These are phyloP conservation scores for Cardamine resedifolia DNA, from an alignment of 345 rosid genomes.

Conservation along the genomic window DNA sequence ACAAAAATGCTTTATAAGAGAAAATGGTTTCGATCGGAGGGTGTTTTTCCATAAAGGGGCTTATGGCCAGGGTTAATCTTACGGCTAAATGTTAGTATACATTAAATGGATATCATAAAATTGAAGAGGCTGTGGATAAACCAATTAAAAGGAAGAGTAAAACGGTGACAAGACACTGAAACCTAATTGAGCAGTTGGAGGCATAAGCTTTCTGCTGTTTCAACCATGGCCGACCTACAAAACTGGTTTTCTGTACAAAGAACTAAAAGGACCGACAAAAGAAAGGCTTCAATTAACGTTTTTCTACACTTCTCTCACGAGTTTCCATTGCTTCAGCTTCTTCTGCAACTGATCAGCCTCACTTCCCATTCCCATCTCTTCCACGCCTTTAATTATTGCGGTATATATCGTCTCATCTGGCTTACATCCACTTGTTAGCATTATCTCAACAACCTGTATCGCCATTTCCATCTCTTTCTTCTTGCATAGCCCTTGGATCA, in stretches of 20 bases:
- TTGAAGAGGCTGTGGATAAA: neutral
- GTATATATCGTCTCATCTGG: slow-evolving; percentile 53
- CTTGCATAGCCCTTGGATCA: slow-evolving; percentile 61
- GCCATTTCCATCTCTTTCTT: slow-evolving; percentile 62
- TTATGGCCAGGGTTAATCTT: neutral
- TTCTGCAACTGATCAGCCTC: slow-evolving; percentile 58
- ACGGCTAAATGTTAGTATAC: neutral
- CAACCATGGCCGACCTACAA: slow-evolving; percentile 7
- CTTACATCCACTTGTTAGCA: slow-evolving; percentile 53
- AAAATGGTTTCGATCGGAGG: neutral
- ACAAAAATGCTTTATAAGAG: neutral
- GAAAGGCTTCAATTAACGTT: neutral
- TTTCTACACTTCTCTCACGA: slow-evolving; percentile 33
- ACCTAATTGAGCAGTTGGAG: neutral
- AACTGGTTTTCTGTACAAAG: slow-evolving; percentile 29
- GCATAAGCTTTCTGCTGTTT: neutral
- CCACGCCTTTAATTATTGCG: slow-evolving; percentile 47
- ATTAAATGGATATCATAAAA: neutral
- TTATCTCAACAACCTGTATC: slow-evolving; percentile 61
- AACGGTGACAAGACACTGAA: neutral
- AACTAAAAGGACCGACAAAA: neutral
- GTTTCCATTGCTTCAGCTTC: slow-evolving; percentile 49
- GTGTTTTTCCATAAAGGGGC: neutral
- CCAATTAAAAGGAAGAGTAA: neutral
- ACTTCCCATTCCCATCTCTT: slow-evolving; percentile 59